These are phyloP conservation scores for Skeletonema tropicum DNA, from an alignment of 108 stramenopile species.

Conservation along the genomic window DNA sequence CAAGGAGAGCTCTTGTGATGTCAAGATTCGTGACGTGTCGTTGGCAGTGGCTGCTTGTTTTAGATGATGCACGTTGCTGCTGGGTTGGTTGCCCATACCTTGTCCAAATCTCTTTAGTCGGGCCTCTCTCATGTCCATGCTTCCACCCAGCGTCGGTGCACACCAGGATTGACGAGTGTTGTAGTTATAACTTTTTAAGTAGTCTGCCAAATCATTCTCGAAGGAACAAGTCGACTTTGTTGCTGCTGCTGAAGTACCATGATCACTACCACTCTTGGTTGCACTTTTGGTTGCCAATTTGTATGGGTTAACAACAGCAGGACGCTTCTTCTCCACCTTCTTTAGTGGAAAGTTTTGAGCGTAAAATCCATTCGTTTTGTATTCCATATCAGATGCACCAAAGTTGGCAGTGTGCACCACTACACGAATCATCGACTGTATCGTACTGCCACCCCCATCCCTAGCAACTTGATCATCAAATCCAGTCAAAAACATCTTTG, in stretches of 20 bases:
- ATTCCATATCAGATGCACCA: slow-evolving; percentile 50
- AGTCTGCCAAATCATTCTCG: slow-evolving; percentile 68
- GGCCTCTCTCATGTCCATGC: neutral
- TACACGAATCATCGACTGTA: slow-evolving; percentile 52
- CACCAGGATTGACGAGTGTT: slow-evolving; percentile 43
- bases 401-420: slow-evolving; percentile 82
- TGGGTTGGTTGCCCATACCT: neutral
- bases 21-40: slow-evolving; percentile 24
- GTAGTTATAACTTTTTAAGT: slow-evolving; percentile 68
- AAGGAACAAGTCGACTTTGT: slow-evolving; percentile 40
- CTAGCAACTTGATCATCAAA: slow-evolving; percentile 37
- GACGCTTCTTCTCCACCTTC: neutral
- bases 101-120: slow-evolving; percentile 1
- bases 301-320: neutral
- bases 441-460: neutral
- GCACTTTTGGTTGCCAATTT: neutral
- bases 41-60: neutral
- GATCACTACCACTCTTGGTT: neutral
- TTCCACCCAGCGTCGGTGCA: neutral
- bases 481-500: slow-evolving; percentile 77
- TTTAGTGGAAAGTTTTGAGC: slow-evolving; percentile 80
- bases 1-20: slow-evolving; percentile 10
- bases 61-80: neutral
- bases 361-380: slow-evolving; percentile 68
- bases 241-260: slow-evolving; percentile 13